These are phyloP conservation scores for Cercophora scortea DNA, from an alignment of 495 filamentous ascomycete species.

Conservation along the genomic window DNA sequence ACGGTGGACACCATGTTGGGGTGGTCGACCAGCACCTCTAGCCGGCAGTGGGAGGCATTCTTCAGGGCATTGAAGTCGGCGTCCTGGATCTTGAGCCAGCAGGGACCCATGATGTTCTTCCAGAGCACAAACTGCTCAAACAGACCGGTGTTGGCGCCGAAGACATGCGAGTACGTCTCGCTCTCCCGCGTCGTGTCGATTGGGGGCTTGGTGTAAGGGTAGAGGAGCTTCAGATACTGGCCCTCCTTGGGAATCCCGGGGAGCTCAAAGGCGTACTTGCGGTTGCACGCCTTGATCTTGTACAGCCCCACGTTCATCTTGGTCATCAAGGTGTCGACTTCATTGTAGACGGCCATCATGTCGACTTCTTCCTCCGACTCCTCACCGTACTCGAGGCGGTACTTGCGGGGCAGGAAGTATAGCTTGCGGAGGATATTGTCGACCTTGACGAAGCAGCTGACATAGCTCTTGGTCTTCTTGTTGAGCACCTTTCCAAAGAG, in stretches of 20 bases:
- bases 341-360: constrained; percentile 83
- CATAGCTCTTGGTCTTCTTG: constrained; percentile 67
- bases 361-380: constrained; percentile 73
- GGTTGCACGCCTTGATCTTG: constrained; percentile 82
- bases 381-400: constrained; percentile 47
- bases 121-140: constrained; percentile 98
- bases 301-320: constrained; percentile 74
- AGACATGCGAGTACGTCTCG: constrained; percentile 90
- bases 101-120: constrained; percentile 97
- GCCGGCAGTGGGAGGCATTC: constrained; percentile 94
- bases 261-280: constrained; percentile 95
- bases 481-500: constrained; percentile 95
- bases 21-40: constrained; percentile 74
- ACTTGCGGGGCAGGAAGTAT: constrained; percentile 81
- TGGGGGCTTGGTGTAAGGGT: constrained; percentile 72
- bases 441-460: constrained; percentile 92
- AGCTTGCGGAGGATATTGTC: constrained; percentile 92
- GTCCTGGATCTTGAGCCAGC: constrained; percentile 85
- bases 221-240: constrained; percentile 88
- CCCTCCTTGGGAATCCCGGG: constrained; percentile 77
- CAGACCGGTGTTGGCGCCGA: constrained; percentile 85
- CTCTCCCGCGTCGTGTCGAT: constrained; percentile 57
- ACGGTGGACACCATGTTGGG: constrained; percentile 64
- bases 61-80: constrained; percentile 76
- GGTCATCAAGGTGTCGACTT: constrained; percentile 80